A percentile compares a stretch with the other conserved stretches of the same genome.
Conservation (phyloP, 2,329 filamentous ascomycete species). For the Talaromyces sp. region DNA sequence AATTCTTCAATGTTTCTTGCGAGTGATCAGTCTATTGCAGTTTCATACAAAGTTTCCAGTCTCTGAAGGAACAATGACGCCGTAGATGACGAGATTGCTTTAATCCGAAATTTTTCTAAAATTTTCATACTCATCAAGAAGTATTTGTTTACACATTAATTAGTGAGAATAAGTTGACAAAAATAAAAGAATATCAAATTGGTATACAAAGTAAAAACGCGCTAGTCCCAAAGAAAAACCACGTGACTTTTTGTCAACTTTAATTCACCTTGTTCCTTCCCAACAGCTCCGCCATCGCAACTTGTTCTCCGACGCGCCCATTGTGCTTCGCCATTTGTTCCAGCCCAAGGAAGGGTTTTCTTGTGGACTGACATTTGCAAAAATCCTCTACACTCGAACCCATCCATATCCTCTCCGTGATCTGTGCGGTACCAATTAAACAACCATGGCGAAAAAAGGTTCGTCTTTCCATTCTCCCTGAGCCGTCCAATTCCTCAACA, state of each 20-base stretch:
- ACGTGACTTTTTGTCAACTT: neutral
- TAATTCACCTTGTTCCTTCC: neutral
- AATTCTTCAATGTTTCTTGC: no score
- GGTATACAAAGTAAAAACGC: neutral
- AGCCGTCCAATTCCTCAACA: neutral
- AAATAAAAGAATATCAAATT: no score
- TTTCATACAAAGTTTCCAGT: no score
- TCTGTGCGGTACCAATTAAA: neutral
- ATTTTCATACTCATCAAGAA: no score
- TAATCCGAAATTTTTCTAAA: no score
- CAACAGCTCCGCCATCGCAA: neutral
- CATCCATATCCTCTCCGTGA: no score
- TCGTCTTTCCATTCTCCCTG: neutral
- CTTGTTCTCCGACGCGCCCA: neutral
- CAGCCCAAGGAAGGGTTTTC: neutral
- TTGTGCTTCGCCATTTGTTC: neutral
- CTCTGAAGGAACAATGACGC: no score
- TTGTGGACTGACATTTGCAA: neutral
- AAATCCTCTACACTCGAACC: neutral
- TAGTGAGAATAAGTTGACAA: no score
- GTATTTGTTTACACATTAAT: no score
- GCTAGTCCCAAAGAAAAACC: neutral
- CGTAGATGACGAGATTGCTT: no score
- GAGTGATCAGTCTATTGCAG: no score
- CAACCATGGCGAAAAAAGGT: constrained; percentile 13